Conservation (phyloP, 768 basidiomycete genomes). For the Mycena albidolilacea region DNA sequence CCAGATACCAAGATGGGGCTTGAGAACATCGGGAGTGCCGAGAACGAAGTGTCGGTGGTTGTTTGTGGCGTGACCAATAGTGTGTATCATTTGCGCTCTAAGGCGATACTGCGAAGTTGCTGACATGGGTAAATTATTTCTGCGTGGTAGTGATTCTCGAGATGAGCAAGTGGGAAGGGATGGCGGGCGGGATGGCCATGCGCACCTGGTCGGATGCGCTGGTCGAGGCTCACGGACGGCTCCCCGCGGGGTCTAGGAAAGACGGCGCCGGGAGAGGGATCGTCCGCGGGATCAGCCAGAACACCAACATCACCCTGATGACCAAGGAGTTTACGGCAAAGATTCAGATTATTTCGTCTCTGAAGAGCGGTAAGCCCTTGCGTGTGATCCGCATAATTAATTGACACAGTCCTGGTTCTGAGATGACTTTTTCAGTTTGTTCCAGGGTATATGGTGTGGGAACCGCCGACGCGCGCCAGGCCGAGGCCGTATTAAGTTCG, state of each 20-base stretch:
- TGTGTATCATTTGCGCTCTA: conserved; percentile 6
- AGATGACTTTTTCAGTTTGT: background rate
- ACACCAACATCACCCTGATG: conserved; percentile 64
- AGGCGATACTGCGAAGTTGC: conserved; percentile 26
- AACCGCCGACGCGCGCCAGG: background rate
- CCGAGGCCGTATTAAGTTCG: background rate
- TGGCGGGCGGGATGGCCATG: conserved; percentile 71
- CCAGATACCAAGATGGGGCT: conserved; percentile 61
- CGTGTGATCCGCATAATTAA: background rate
- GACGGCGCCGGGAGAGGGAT: conserved; percentile 64
- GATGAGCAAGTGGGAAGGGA: conserved; percentile 70
- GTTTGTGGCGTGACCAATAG: conserved; percentile 67
- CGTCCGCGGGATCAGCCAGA: conserved; percentile 65
- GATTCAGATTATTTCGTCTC: conserved; percentile 53
- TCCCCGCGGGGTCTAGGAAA: conserved; percentile 51
- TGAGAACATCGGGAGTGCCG: conserved; percentile 62
- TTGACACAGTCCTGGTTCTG: background rate
- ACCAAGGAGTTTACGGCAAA: conserved; percentile 68
- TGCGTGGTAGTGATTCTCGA: conserved; percentile 58
- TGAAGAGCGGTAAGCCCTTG: background rate
- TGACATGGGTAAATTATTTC: conserved; percentile 8
- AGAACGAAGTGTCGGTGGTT: conserved; percentile 64
- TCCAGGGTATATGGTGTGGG: conserved; percentile 1
- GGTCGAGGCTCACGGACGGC: conserved; percentile 57
- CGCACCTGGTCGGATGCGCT: conserved; percentile 68